Evolutionary conservation across 768 basidiomycete species (phyloP), one percentile per base, ranked within the genome.

Genomic region (Naganishia antarctica): DNA sequence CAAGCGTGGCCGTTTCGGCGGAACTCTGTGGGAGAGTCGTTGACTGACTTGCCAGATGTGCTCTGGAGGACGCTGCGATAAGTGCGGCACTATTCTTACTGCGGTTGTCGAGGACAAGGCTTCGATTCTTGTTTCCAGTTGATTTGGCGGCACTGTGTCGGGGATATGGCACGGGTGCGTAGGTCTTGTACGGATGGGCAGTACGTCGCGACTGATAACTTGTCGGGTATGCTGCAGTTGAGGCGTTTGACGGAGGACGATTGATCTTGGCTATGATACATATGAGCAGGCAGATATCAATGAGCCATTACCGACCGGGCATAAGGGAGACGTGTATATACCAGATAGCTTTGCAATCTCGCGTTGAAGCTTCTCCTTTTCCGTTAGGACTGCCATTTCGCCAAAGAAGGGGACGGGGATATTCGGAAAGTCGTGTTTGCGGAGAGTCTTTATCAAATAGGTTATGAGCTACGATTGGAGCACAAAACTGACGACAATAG

Each of bases 261-360:
- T 48, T 47, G 15, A 37, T 45, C 28, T n/a, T 61, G 4, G 67
- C 68, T 49, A 68, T 31, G 4, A 41, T 26, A 44, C 6, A 15
- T 32, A 31, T 13, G 25, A n/a, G 16, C 18, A 58, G 25, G 41
- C 13, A 46, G 32, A 34, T 23, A 43, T 18, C 32, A 26, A 37
- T 23, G 45, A 50, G 18, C 16, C 28, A 16, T 18, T 23, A 53
- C 9, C 15, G 21, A 44, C 12, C 15, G 41, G 31, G 34, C 43
- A 46, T 15, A 28, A 26, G 29, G n/a, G n/a, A 29, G 43, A 37
- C 9, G 44, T 16, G 2, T 43, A 69, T 72, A 26, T 44, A 74
- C 76, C 74, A 43, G 74, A 72, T 9, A 77, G 61, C 53, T 74
- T 75, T 43, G 76, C 76, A 37, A 77, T 77, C 63, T 77, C 76